Percentiles rank a stretch among this genome's conserved stretches.
Evolutionary conservation across 257 asterid genomes (phyloP).

Genomic region (Solanum appendiculatum): DNA sequence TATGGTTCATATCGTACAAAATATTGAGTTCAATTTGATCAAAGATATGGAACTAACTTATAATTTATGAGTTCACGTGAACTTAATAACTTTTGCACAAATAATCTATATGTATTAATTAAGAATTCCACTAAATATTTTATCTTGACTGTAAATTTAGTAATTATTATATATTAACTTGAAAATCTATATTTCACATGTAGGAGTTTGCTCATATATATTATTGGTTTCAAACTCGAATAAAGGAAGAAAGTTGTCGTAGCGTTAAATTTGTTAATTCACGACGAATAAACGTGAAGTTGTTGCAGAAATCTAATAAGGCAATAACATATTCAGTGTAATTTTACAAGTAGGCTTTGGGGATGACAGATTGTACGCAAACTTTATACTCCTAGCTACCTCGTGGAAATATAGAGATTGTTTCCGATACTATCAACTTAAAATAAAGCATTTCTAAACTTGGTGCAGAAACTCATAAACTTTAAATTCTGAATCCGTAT

Average conservation of each 20-base stretch:
- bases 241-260: not conserved
- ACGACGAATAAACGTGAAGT: not conserved
- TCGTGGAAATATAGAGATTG: not conserved
- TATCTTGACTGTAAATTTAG: not conserved
- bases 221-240: not conserved
- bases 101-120: not conserved
- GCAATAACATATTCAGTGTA: not conserved
- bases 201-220: not conserved
- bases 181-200: not conserved
- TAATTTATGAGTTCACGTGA: not conserved
- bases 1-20: not conserved
- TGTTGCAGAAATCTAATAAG: not conserved
- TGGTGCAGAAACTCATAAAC: rapidly evolving
- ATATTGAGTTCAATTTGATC: not conserved
- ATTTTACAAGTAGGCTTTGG: not conserved
- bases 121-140: not conserved
- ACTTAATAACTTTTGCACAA: not conserved
- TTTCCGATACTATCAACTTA: not conserved
- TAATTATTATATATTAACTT: not conserved
- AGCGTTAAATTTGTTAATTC: not conserved
- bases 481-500: not conserved
- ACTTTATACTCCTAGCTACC: not conserved
- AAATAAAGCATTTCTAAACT: not conserved
- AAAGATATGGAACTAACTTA: not conserved
- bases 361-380: not conserved